These are phyloP conservation scores for Fonsecaea monophora DNA, from an alignment of 2,329 filamentous ascomycete genomes.

Conservation along the genomic window DNA sequence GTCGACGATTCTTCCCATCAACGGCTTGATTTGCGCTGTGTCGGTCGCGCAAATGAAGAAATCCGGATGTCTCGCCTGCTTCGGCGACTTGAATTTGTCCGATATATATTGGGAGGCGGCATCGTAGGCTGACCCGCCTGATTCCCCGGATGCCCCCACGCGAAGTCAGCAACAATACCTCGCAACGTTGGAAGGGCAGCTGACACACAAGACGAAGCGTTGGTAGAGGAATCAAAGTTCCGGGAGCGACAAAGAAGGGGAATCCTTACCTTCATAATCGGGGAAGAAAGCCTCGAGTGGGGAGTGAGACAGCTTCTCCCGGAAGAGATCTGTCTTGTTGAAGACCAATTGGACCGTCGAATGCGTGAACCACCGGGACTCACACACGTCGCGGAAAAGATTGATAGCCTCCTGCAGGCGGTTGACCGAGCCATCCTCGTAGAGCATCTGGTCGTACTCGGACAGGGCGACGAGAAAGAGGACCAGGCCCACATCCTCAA, in stretches of 20 bases:
- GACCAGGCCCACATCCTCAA: constrained; percentile 96
- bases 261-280: constrained; percentile 70
- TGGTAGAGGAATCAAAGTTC: neutral
- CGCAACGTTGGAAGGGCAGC: neutral
- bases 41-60: constrained; percentile 99
- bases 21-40: constrained; percentile 97
- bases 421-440: constrained; percentile 92
- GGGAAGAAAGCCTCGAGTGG: constrained; percentile 79
- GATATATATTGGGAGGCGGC: constrained; percentile 98
- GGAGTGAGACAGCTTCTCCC: constrained; percentile 74
- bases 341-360: constrained; percentile 75
- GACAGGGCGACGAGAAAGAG: constrained; percentile 96
- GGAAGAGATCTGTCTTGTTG: constrained; percentile 77
- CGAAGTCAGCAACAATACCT: constrained; percentile 4
- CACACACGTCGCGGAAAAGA: constrained; percentile 74
- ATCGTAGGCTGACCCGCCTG: constrained; percentile 89
- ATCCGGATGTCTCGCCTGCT: constrained; percentile 98
- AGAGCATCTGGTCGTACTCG: constrained; percentile 93
- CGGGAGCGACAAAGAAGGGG: neutral
- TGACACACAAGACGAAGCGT: neutral
- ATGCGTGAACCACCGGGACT: constrained; percentile 74
- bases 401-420: constrained; percentile 75
- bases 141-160: constrained; percentile 37
- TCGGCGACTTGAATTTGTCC: constrained; percentile 96
- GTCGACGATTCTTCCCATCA: constrained; percentile 72